Evolutionary conservation across 75 land plant genomes (phyloP).

Genomic region (Pinus taeda): DNA sequence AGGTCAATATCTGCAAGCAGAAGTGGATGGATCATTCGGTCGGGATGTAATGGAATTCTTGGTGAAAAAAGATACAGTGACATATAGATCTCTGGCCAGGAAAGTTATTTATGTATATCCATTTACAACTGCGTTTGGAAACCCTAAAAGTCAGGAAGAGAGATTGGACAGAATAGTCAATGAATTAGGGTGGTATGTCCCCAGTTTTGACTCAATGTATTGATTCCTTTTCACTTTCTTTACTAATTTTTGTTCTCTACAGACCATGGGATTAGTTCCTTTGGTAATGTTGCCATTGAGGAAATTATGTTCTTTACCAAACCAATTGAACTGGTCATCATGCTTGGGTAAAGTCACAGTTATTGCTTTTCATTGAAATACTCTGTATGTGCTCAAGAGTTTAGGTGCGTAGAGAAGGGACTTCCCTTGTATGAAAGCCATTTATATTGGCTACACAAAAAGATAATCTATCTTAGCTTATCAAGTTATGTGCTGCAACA

Average conservation of each 20-base stretch:
- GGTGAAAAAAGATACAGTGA: slow-evolving; percentile 68
- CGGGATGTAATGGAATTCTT: slow-evolving; percentile 85
- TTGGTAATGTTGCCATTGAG: neutral
- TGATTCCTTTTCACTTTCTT: slow-evolving; percentile 7
- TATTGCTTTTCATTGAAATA: neutral
- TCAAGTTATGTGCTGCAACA: neutral
- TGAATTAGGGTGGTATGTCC: slow-evolving; percentile 77
- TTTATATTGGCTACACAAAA: neutral
- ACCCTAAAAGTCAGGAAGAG: slow-evolving; percentile 78
- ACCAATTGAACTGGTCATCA: neutral
- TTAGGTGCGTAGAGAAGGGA: neutral
- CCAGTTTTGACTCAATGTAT: slow-evolving; percentile 60
- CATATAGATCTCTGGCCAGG: slow-evolving; percentile 73
- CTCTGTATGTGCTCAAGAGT: neutral
- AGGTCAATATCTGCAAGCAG: slow-evolving; percentile 80
- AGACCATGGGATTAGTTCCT: slow-evolving; percentile 3
- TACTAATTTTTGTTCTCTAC: neutral
- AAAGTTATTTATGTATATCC: slow-evolving; percentile 86
- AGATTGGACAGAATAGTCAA: slow-evolving; percentile 52
- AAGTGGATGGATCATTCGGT: slow-evolving; percentile 85
- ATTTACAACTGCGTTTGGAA: slow-evolving; percentile 85
- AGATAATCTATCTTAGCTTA: neutral
- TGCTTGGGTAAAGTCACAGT: neutral
- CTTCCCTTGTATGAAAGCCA: neutral
- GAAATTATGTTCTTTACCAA: neutral